Evolutionary conservation across 768 basidiomycete genomes (phyloP), one percentile per base, ranked within the genome.

Genomic region (Termitomyces bulborhizus): DNA sequence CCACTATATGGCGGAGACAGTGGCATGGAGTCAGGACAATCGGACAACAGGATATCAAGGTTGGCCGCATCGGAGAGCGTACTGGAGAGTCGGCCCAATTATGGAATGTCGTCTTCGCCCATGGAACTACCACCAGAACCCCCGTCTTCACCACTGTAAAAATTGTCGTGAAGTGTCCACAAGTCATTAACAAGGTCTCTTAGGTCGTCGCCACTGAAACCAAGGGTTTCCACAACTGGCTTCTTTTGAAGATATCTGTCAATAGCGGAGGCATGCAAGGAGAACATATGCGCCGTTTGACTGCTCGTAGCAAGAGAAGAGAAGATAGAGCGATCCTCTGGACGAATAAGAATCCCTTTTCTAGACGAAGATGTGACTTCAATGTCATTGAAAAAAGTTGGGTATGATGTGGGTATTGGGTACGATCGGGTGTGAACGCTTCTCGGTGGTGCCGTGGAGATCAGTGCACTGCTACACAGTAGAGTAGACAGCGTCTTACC

Each of bases 391-490:
- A 79, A 76, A 46, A 81, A 73, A 4, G 65, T 60, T 6, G 85
- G 84, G 64, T 82, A 86, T 6, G 85, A 85, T 31, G 76, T 76
- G 6, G 84, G 80, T 16, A 85, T 65, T 7, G 85, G 83, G 62
- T 80, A 87, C n/a, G 77, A 66, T 7, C 73, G 67, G 4, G 75
- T 68, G 64, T 78, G 79, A 27, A 73, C 68, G 54, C 81, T 86
- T 59, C 37, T 0, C 12, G 9, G 9, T 15, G 36, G 24, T 18
- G 9, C 2, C n/a, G n/a, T 16, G 62, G 39, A 53, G 42, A 57
- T 39, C 37, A 31, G 46, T 29, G 15, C 16, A 29, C 45, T 40
- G 44, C 57, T 39, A 29, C 49, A 60, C 58, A 32, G 58, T 51
- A 4, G 15, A 56, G 36, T 47, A 6, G 3, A 24, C 13, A 53